phyloP scores from a whole-genome alignment of 2,329 filamentous ascomycete species.

The Knufia petricola region DNA sequence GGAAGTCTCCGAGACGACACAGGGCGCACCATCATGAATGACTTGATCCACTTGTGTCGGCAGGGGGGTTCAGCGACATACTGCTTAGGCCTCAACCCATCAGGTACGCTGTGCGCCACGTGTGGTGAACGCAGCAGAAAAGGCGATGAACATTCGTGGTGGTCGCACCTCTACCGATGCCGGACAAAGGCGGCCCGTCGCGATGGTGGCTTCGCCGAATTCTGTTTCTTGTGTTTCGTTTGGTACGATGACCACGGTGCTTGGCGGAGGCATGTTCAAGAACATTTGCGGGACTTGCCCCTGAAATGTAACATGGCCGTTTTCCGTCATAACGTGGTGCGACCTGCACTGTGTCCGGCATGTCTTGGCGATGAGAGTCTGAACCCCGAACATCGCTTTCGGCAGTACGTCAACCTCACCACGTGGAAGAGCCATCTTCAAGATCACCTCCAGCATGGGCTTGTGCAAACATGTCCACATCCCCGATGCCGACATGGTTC shows the following conservation, averaged over 20 bases:
- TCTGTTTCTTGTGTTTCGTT: conserved; percentile 7
- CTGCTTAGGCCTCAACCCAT: conserved; percentile 10
- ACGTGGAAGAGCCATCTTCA: conserved; percentile 8
- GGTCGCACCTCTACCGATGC: conserved; percentile 6
- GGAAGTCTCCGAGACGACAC: conserved; percentile 11
- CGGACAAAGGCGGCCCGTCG: background rate
- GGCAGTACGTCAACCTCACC: conserved; percentile 6
- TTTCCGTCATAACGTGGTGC: conserved; percentile 7
- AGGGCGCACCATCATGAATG: conserved; percentile 9
- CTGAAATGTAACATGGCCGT: conserved; percentile 9
- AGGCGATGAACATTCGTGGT: conserved; percentile 1
- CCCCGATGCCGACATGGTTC: background rate
- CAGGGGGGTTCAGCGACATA: conserved; percentile 5
- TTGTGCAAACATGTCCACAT: background rate
- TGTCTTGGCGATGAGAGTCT: conserved; percentile 4
- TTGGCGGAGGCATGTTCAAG: conserved; percentile 1
- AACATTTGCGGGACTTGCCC: background rate
- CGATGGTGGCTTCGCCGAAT: conserved; percentile 3
- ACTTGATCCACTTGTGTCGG: conserved; percentile 9
- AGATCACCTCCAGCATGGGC: background rate
- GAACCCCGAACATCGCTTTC: conserved; percentile 1
- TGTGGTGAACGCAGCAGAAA: background rate
- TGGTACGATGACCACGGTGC: background rate
- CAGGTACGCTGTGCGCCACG: background rate
- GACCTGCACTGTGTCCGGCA: conserved; percentile 7